Conservation (phyloP, 495 filamentous ascomycete species). For the Chaetomium tenue region DNA sequence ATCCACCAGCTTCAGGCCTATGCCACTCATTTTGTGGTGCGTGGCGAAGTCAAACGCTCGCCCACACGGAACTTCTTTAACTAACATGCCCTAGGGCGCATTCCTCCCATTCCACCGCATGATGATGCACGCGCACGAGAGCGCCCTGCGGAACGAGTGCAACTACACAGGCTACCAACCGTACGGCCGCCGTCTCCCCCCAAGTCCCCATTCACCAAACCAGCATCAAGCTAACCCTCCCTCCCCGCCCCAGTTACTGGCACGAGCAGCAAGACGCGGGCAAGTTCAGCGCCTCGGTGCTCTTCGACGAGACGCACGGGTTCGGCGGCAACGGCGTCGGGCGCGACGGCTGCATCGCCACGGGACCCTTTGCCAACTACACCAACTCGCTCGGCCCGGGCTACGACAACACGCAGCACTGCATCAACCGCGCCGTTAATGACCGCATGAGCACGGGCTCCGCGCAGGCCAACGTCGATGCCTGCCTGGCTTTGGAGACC, state of each 20-base stretch:
- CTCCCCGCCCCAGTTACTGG: constrained; percentile 46
- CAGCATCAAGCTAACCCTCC: neutral
- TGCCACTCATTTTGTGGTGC: constrained; percentile 25
- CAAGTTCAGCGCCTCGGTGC: constrained; percentile 35
- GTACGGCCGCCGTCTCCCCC: neutral
- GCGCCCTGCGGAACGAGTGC: constrained; percentile 45
- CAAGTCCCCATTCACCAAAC: neutral
- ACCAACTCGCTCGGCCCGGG: constrained; percentile 36
- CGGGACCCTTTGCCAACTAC: constrained; percentile 42
- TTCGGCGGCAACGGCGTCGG: constrained; percentile 46
- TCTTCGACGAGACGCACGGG: constrained; percentile 39
- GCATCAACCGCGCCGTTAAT: constrained; percentile 33
- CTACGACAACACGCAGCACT: constrained; percentile 17
- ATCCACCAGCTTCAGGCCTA: constrained; percentile 23
- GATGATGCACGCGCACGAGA: constrained; percentile 47
- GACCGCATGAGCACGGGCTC: constrained; percentile 2
- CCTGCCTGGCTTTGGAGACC: constrained; percentile 7
- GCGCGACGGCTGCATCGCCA: constrained; percentile 36
- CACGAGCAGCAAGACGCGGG: constrained; percentile 47
- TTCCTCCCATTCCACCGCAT: constrained; percentile 56
- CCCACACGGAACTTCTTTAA: neutral
- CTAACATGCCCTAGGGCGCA: constrained; percentile 21
- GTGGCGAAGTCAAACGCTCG: neutral
- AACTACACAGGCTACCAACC: constrained; percentile 43
- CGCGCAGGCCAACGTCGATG: constrained; percentile 10